Evolutionary conservation across 805 yeast species (phyloP).

Genomic region (Monosporozyma aerobia): DNA sequence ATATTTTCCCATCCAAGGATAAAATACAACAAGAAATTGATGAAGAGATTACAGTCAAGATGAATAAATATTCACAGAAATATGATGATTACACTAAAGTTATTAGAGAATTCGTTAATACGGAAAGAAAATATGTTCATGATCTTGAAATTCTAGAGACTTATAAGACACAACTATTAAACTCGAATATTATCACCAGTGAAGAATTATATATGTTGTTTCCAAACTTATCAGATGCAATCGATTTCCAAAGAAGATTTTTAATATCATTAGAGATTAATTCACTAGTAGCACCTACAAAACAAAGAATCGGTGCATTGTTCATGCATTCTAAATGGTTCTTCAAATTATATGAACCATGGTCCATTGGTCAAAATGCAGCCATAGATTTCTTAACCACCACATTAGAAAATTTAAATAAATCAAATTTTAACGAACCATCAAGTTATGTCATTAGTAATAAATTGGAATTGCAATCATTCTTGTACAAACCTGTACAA

Average conservation of each 20-base stretch:
- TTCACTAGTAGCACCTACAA: constrained; percentile 58
- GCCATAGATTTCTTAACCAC: constrained; percentile 70
- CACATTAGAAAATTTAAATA: constrained; percentile 37
- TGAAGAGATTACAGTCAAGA: constrained; percentile 8
- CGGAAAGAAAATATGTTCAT: constrained; percentile 88
- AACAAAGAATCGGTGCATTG: constrained; percentile 81
- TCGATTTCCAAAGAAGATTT: constrained; percentile 88
- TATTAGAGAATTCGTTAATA: constrained; percentile 72
- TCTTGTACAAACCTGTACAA: constrained; percentile 89
- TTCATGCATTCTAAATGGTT: constrained; percentile 80
- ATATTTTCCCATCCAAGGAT: constrained; percentile 30
- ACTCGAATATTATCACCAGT: constrained; percentile 58
- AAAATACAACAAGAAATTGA: constrained; percentile 22
- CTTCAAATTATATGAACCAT: constrained; percentile 83
- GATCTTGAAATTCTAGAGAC: constrained; percentile 68
- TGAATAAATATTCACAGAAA: constrained; percentile 15
- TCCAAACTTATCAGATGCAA: constrained; percentile 73
- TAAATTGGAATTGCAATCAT: constrained; percentile 80
- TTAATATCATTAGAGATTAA: constrained; percentile 85
- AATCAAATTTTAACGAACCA: constrained; percentile 1
- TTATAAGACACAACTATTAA: constrained; percentile 60
- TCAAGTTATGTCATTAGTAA: constrained; percentile 64
- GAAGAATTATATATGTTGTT: constrained; percentile 75
- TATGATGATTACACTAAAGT: constrained; percentile 43
- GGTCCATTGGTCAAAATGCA: constrained; percentile 84